These are phyloP conservation scores for Amphicarpaea edgeworthii DNA, from an alignment of 306 rosid genomes.

Conservation along the genomic window DNA sequence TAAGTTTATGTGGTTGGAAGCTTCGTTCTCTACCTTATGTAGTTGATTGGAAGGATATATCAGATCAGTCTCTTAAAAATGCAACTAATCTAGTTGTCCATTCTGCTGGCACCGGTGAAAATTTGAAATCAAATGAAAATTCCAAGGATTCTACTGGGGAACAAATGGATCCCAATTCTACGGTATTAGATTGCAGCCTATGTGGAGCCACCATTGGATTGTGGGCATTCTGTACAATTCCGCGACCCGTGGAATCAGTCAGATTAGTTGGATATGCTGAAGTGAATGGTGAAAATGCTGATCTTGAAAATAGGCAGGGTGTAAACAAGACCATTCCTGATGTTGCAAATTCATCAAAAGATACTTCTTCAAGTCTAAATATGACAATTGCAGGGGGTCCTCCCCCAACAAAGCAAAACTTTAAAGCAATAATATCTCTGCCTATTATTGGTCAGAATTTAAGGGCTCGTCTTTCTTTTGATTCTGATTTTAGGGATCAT, in stretches of 20 bases:
- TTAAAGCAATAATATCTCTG: constrained; percentile 81
- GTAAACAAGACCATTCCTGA: constrained; percentile 39
- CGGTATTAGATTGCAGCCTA: constrained; percentile 82
- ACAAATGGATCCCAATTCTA: constrained; percentile 75
- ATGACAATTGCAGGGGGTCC: constrained; percentile 99
- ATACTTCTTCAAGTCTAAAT: constrained; percentile 58
- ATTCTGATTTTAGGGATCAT: constrained; percentile 58
- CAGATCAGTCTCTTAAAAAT: constrained; percentile 55
- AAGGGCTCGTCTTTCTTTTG: constrained; percentile 75
- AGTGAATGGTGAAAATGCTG: constrained; percentile 52
- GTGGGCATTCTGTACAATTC: constrained; percentile 78
- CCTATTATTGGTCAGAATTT: constrained; percentile 88
- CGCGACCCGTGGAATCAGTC: constrained; percentile 73
- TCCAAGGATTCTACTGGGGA: constrained; percentile 48
- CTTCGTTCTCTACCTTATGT: constrained; percentile 80
- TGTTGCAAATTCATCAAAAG: constrained; percentile 58
- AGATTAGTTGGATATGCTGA: constrained; percentile 79
- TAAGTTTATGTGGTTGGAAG: constrained; percentile 92
- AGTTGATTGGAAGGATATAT: constrained; percentile 62
- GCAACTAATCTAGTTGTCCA: constrained; percentile 45
- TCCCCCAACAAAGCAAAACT: constrained; percentile 87
- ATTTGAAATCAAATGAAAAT: constrained; percentile 42
- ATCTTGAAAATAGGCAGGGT: constrained; percentile 51
- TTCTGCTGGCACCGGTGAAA: constrained; percentile 51
- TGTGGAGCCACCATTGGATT: constrained; percentile 97